Base-by-base conservation (phyloP, 2,329 filamentous ascomycete species). In the Paracoccidioides lutzii region DNA sequence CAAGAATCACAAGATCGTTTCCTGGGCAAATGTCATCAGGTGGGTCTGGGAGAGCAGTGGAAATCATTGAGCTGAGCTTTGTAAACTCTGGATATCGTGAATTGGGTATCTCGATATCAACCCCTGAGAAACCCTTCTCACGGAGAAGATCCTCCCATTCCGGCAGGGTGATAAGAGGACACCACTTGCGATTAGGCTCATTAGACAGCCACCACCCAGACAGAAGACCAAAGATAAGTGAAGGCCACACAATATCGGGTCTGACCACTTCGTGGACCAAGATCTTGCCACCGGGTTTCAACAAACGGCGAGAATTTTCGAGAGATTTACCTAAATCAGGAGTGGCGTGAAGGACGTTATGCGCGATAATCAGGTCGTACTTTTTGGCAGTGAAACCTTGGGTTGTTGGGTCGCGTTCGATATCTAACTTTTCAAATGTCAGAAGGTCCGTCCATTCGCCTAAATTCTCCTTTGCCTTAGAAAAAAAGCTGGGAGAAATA, bases 211-310 rank as follows among this genome's bases (percentile, higher is more conserved):
- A 67, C 63, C 64, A 66, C 3, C 60, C 63, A 45, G 62, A 56
- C 3, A 67, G 52, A 5, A 60, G 43, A 30, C 62, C 60, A 37
- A 62, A 59, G 4, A 55, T 52, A 28, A 63, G 46, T 37, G 57
- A 55, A 5, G 57, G 51, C 37, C 52, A 53, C 5, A 61, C 53
- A 14, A 63, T 43, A 9, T 61, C 53, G 7, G 53, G 51, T 4
- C 60, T 57, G 5, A 63, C 68, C 2, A 69, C 58, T 55, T 79
- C 76, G 2, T 72, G 54, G 1, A 76, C 43, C 3, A 77, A 42
- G 0, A 79, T 63, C 44, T 71, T 71, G 0, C 75, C 76, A 3
- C 73, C 75, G 0, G 76, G 71, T 54, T 69, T 72, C 5, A 76
- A 60, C 0, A 76, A 57, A 1, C 54, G 56, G 0, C 69, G 66